Base-by-base conservation (phyloP, 2,329 filamentous ascomycete genomes). In the Colletotrichum euphorbiae region DNA sequence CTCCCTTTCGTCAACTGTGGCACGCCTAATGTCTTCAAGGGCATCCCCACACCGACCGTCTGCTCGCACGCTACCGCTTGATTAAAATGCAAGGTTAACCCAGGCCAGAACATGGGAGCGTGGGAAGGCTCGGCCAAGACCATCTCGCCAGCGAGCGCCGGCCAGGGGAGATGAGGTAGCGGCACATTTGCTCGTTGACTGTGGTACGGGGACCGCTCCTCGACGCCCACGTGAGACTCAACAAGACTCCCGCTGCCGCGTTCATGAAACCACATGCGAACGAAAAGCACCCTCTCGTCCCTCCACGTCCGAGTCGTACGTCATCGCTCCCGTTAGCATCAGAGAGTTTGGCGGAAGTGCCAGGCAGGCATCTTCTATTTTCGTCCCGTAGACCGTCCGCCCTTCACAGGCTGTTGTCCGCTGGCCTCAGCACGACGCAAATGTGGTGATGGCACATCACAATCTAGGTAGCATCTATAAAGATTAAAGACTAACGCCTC, bases 301-400 rank as follows among this genome's bases (percentile, higher is more conserved):
- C 40, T 55, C 62, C 54, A 17, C 40, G 24, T 6, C 54, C 33
- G 54, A 69, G 66, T 66, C 55, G 66, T 69, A 69, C 66, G 61
- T 69, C 66, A 69, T 66, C 66, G 55, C 33, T 55, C 28, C 55
- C 54, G 62, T 69, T 55, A 69, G 66, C 48, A 66, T n/a, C 24
- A 43, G 33, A 48, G 33, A 33, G 48, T 50, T 40, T 45, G 31
- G 36, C 40, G 24, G 58, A n/a, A 15, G 31, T 42, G 67, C 67
- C 67, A 67, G 52, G 67, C 63, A 68, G 62, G 62, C 62, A 67
- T 54, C 42, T 54, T 62, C 67, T 67, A 69, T 67, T 68, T 57
- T 54, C 40, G 33, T 55, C 55, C n/a, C 28, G 24, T 19, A 38
- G 11, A 36, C 12, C 8, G 36, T 19, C 57, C 43, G 12, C 9